Percentiles rank a stretch among this genome's conserved stretches.
Conservation (phyloP, 192 early-diverging fungal species). For the Spinellus fusiger region DNA sequence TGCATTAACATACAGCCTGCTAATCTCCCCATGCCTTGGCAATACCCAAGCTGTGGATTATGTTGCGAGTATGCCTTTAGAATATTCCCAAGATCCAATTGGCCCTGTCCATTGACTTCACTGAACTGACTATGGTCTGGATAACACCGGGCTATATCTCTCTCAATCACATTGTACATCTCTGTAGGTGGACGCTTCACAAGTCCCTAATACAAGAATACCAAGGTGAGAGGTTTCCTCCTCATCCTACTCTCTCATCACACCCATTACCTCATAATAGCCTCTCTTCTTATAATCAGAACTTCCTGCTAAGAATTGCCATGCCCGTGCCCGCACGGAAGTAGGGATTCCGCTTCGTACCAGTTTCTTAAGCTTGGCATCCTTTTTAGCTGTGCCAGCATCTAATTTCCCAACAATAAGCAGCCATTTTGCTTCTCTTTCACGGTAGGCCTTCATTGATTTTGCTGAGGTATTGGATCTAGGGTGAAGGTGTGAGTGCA, state of each 20-base stretch:
- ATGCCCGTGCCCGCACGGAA: conserved; percentile 62
- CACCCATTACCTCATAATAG: conserved; percentile 34
- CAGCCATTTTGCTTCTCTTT: conserved; percentile 41
- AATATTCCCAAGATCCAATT: conserved; percentile 70
- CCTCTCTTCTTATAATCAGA: conserved; percentile 43
- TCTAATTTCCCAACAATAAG: conserved; percentile 31
- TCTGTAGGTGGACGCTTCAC: neutral
- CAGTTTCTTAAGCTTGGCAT: conserved; percentile 63
- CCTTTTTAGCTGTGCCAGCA: conserved; percentile 30
- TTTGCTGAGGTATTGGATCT: conserved; percentile 10
- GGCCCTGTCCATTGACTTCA: conserved; percentile 61
- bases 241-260: no score
- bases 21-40: conserved; percentile 93
- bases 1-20: conserved; percentile 90
- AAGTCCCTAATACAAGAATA: neutral
- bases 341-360: conserved; percentile 63
- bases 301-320: conserved; percentile 59
- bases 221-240: no score
- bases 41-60: conserved; percentile 83
- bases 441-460: conserved; percentile 35
- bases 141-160: conserved; percentile 79
- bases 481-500: neutral
- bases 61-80: conserved; percentile 85
- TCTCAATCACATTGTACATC: conserved; percentile 88
- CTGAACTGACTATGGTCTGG: conserved; percentile 82